A percentile compares a stretch with the other conserved stretches of the same genome.
These are phyloP conservation scores for Phaeotremella fagi DNA, from an alignment of 768 basidiomycete species.

Conservation along the genomic window DNA sequence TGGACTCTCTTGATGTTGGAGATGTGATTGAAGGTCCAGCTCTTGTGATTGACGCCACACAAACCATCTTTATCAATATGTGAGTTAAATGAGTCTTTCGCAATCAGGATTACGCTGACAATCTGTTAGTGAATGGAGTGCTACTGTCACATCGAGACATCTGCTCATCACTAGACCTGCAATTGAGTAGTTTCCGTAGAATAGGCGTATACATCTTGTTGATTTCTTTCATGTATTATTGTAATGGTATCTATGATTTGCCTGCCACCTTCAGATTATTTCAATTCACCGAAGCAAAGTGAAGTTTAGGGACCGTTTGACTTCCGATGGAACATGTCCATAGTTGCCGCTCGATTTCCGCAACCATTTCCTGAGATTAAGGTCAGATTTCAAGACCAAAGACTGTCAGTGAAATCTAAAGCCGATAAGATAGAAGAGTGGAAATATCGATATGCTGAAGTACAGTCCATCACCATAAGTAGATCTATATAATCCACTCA, in stretches of 20 bases:
- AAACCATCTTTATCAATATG: slow-evolving; percentile 83
- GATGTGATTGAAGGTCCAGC: slow-evolving; percentile 76
- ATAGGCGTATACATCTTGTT: not conserved
- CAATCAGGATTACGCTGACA: not conserved
- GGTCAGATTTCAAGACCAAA: too few relatives aligned
- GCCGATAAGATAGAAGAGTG: too few relatives aligned
- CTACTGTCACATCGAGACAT: slow-evolving; percentile 12
- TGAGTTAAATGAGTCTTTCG: slow-evolving; percentile 9
- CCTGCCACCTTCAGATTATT: not conserved
- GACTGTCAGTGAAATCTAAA: too few relatives aligned
- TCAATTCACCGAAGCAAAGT: too few relatives aligned
- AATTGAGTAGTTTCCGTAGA: not conserved
- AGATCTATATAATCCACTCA: too few relatives aligned
- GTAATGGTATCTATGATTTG: not conserved
- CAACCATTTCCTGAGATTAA: too few relatives aligned
- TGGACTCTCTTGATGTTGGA: slow-evolving; percentile 59
- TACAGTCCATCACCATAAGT: too few relatives aligned
- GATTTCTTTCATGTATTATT: not conserved
- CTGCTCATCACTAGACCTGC: slow-evolving; percentile 5
- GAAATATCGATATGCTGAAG: too few relatives aligned
- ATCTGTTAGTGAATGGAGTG: slow-evolving; percentile 7
- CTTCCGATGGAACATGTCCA: too few relatives aligned
- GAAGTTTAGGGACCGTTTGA: not conserved
- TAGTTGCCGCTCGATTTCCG: too few relatives aligned
- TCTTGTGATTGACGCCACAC: slow-evolving; percentile 89